These are phyloP conservation scores for Crithidia sp. DNA, from an alignment of 208 protist genomes.

Conservation along the genomic window DNA sequence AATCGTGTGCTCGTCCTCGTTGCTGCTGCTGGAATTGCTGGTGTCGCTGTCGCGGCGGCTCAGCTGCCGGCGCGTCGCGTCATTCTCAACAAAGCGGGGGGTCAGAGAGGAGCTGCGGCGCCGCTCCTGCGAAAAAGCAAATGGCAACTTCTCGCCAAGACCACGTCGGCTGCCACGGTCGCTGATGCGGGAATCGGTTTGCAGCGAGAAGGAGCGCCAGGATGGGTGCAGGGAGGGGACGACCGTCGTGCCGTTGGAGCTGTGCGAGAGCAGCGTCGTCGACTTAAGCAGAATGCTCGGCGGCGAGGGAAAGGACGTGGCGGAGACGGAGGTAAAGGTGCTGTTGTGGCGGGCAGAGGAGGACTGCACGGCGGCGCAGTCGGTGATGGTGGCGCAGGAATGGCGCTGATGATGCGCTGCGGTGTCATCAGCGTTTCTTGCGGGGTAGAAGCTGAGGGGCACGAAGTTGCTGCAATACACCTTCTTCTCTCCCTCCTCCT, in stretches of 20 bases:
- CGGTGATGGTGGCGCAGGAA: too few relatives aligned
- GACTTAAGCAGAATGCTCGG: conserved; percentile 27
- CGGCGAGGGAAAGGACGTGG: conserved; percentile 1
- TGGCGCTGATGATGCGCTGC: too few relatives aligned
- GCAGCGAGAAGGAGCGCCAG: neutral
- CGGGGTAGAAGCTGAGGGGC: neutral
- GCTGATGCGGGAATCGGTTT: neutral
- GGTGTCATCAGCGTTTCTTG: too few relatives aligned
- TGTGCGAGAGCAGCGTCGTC: neutral
- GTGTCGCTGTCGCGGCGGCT: neutral
- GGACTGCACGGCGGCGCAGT: too few relatives aligned
- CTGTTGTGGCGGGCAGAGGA: too few relatives aligned
- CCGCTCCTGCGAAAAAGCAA: neutral
- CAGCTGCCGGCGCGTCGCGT: neutral
- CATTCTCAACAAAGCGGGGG: neutral
- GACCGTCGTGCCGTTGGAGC: neutral
- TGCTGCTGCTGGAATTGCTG: neutral
- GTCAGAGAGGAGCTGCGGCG: neutral
- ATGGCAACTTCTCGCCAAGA: neutral
- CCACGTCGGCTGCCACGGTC: neutral
- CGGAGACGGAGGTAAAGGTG: neutral
- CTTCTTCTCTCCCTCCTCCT: too few relatives aligned
- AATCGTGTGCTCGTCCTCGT: conserved; percentile 14
- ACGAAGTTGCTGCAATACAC: neutral
- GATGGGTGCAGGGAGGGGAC: neutral